Base-by-base conservation (phyloP, 2,329 filamentous ascomycete species). In the Fonsecaea erecta region DNA sequence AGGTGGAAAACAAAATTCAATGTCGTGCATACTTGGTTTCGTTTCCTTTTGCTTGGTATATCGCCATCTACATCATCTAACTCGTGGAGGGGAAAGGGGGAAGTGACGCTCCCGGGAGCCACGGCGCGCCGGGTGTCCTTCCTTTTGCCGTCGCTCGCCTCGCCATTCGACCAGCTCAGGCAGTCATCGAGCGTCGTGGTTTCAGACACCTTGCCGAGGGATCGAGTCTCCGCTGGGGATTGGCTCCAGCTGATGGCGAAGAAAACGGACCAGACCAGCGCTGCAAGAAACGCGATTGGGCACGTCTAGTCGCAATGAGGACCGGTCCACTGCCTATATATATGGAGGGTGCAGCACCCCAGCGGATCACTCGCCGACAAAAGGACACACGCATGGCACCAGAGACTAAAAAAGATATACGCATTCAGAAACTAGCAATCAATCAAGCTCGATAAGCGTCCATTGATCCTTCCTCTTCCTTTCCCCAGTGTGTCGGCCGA, bases 361-460 rank as follows among this genome's bases (percentile, higher is more conserved):
- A 37, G 11, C 35, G 11, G 14, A 37, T 37, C 2, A 16, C 40
- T 18, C n/a, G 40, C 40, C 11, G 40, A 46, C 40, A 46, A 46
- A 46, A 46, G n/a, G n/a, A 46, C 4, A 55, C 52, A 34, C 51
- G 6, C 51, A 28, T 53, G 40, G 14, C 35, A 48, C 18, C 18
- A 24, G 21, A 11, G 4, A 48, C 43, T 48, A 48, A 48, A 21
- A 48, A 48, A 9, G 43, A 24, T 11, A 3, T 48, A 48, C 12
- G 43, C 43, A 48, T 48, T 48, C 43, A 48, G 18, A 48, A 48
- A 48, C 43, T 48, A 24, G 43, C 43, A 48, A 11, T n/a, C 43
- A 48, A 11, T n/a, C 52, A 35, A 55, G 30, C 30, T 55, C 52
- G 28, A 40, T 11, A 48, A 30, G 12, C 37, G 26, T 59, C 40